These are phyloP conservation scores for Celoporthe dispersa DNA, from an alignment of 2,329 filamentous ascomycete species.

Conservation along the genomic window DNA sequence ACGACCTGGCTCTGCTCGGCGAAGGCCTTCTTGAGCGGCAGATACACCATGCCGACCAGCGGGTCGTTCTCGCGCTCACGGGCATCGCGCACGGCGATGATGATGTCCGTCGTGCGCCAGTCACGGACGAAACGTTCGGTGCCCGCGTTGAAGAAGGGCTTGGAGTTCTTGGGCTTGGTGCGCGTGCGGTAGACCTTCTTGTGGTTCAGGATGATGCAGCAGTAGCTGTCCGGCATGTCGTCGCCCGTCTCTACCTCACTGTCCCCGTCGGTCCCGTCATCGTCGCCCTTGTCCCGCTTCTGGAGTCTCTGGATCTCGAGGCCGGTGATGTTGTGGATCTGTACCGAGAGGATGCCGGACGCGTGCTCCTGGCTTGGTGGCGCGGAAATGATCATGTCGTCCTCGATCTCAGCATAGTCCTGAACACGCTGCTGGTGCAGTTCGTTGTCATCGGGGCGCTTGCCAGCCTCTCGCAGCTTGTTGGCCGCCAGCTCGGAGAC, in stretches of 20 bases:
- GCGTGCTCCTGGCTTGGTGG: conserved; percentile 66
- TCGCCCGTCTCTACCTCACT: conserved; percentile 66
- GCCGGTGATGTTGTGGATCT: conserved; percentile 74
- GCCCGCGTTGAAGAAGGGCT: conserved; percentile 79
- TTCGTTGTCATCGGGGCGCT: conserved; percentile 62
- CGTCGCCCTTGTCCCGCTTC: conserved; percentile 55
- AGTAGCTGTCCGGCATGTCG: conserved; percentile 71
- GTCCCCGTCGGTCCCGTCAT: conserved; percentile 47
- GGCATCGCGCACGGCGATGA: conserved; percentile 69
- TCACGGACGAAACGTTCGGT: conserved; percentile 74
- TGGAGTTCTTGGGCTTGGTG: conserved; percentile 77
- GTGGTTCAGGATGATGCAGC: conserved; percentile 75
- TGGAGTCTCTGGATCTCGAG: conserved; percentile 65
- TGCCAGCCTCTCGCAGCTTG: conserved; percentile 68
- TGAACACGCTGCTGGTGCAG: conserved; percentile 70
- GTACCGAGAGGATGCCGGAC: conserved; percentile 70
- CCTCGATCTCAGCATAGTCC: conserved; percentile 64
- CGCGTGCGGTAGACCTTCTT: conserved; percentile 70
- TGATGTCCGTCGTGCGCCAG: conserved; percentile 69
- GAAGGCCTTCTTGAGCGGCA: conserved; percentile 67
- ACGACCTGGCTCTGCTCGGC: conserved; percentile 67
- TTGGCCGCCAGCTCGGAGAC: conserved; percentile 58
- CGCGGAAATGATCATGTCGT: conserved; percentile 69
- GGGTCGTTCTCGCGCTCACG: conserved; percentile 72
- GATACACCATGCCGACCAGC: conserved; percentile 70